Conservation (phyloP, 768 basidiomycete genomes). For the Gautieria morchelliformis region DNA sequence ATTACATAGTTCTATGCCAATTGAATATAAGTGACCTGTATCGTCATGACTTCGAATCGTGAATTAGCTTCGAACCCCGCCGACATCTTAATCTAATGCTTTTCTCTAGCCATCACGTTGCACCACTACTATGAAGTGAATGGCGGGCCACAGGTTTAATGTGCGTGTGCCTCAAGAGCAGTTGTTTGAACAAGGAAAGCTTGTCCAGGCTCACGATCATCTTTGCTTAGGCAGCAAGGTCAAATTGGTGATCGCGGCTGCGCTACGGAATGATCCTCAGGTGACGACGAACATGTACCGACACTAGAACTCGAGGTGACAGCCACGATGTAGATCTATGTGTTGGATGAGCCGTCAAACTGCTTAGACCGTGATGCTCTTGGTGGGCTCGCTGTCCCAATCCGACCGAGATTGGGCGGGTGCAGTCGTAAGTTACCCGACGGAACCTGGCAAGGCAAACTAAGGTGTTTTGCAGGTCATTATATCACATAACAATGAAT, state of each 20-base stretch:
- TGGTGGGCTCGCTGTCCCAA: slow-evolving; percentile 90
- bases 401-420: slow-evolving; percentile 93
- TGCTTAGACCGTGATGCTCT: slow-evolving; percentile 95
- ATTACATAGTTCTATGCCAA: no score
- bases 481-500: slow-evolving; percentile 93
- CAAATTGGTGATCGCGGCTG: slow-evolving; percentile 89
- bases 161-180: slow-evolving; percentile 88
- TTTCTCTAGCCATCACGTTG: no score
- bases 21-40: no score
- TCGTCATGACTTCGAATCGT: no score
- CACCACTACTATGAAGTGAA: slow-evolving; percentile 95
- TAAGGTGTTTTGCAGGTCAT: slow-evolving; percentile 52
- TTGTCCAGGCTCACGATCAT: slow-evolving; percentile 46
- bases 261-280: slow-evolving; percentile 94
- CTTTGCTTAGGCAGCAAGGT: slow-evolving; percentile 83
- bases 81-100: no score
- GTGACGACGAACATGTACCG: slow-evolving; percentile 26
- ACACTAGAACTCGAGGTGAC: background rate
- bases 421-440: slow-evolving; percentile 55
- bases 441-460: slow-evolving; percentile 1
- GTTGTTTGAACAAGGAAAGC: slow-evolving; percentile 69
- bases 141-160: slow-evolving; percentile 81
- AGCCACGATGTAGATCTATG: slow-evolving; percentile 40
- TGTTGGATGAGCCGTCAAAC: slow-evolving; percentile 89
- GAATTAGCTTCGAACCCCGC: no score